Base-by-base conservation (phyloP, 352 stramenopile species). In the Phytophthora rubi region DNA sequence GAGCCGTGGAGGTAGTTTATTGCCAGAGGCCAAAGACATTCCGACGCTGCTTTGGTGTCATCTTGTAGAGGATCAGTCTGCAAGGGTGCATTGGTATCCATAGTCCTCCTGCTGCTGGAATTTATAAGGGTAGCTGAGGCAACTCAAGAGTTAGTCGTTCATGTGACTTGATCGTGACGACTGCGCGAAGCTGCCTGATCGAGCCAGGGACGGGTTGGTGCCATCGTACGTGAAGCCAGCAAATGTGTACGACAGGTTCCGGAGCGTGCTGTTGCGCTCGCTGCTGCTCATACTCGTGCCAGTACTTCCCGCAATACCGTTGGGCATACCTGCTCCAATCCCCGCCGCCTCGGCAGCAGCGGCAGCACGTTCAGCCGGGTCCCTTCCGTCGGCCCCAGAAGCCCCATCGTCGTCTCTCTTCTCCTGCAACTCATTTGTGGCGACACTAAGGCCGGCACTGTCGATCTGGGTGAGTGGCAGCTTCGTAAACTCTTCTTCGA, bases 181-280 rank as follows among this genome's bases (percentile, higher is more conserved):
- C 28, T 68, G 64, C 51, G 55, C 75, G 49, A 84, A 77, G 65
- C 72, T 86, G 63, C 59, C 73, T 21, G 75, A 81, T 7, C 53
- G 70, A 9, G 63, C 59, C 26, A 82, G 56, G 4, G 78, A 82
- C 53, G 81, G 77, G n/a, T 80, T 84, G 12, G 73, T 76, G n/a
- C 87, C 83, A 55, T 94, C 87, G 68, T 92, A 94, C 48, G 87
- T 94, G 70, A 94, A 94, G 42, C 87, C 87, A 12, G 86, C 85
- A 55, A 94, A 94, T 45, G 87, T 94, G 68, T 95, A 95, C 70
- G 87, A 95, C 72, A 95, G 70, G 72, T 92, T 95, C 37, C 88
- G 81, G 44, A 89, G 68, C 68, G 80, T 82, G 65, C 81, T 93
- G 73, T 89, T 89, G 62, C 80, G 74, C 48, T 79, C 68, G 26